phyloP scores from a whole-genome alignment of 1,284 basidiomycete genomes.

The Malassezia dermatis region DNA sequence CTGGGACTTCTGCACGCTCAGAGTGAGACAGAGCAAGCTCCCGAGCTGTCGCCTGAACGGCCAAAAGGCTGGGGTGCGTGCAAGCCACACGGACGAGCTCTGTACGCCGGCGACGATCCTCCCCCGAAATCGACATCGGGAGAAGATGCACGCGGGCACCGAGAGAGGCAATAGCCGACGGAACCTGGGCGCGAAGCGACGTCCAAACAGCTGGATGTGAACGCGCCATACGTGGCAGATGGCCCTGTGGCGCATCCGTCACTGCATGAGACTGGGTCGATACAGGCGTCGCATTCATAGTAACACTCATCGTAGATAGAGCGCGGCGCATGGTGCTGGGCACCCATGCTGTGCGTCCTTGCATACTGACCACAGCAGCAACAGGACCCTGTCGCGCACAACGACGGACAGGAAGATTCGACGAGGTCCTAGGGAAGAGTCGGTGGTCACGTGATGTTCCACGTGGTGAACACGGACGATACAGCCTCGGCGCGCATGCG shows the following conservation, averaged over 20 bases:
- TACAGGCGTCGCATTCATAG: constrained; percentile 4
- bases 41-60: constrained; percentile 13
- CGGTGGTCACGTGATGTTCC: not conserved
- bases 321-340: constrained; percentile 5
- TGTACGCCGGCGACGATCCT: constrained; percentile 25
- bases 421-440: not conserved
- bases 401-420: not conserved
- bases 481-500: not conserved
- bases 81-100: constrained; percentile 32
- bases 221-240: constrained; percentile 33
- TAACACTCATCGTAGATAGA: not conserved
- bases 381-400: constrained; percentile 3
- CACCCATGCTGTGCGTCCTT: not conserved
- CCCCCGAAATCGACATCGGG: constrained; percentile 16
- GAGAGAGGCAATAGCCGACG: constrained; percentile 30
- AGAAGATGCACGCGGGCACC: constrained; percentile 32
- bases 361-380: constrained; percentile 4
- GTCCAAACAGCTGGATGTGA: constrained; percentile 36
- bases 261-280: not conserved
- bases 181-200: constrained; percentile 29
- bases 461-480: constrained; percentile 1
- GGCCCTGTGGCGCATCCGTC: constrained; percentile 20
- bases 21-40: constrained; percentile 13
- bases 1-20: constrained; percentile 8
- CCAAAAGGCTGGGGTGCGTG: constrained; percentile 33